Evolutionary conservation across 148 eudicot species (phyloP).

Genomic region (Agrostemma githago): DNA sequence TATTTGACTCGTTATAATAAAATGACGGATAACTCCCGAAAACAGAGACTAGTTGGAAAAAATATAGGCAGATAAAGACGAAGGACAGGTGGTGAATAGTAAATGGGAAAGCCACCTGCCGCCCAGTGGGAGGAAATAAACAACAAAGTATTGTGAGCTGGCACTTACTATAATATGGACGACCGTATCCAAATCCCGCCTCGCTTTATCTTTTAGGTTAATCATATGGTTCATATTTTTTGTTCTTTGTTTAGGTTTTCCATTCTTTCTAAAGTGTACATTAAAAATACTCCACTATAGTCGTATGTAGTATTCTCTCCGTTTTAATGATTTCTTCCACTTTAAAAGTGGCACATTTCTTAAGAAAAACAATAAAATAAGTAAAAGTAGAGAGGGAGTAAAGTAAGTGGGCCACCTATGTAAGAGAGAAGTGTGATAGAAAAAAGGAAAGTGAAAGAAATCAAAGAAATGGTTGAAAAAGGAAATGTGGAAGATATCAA

Average conservation of each 20-base stretch:
- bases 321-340: no score
- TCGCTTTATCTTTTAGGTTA: not conserved
- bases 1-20: no score
- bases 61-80: not conserved
- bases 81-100: conserved; percentile 20
- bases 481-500: no score
- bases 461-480: no score
- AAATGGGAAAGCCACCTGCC: conserved; percentile 13
- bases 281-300: not conserved
- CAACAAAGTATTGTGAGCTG: conserved; percentile 11
- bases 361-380: no score
- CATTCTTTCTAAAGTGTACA: conserved; percentile 7
- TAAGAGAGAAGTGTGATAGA: no score
- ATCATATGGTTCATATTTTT: conserved; percentile 13
- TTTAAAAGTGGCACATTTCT: no score
- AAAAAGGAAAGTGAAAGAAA: no score
- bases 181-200: not conserved
- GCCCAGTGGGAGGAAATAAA: conserved; percentile 5
- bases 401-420: no score
- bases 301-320: not conserved
- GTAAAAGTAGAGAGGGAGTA: no score
- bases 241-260: conserved; percentile 11
- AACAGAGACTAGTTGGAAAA: no score
- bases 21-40: no score
- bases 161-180: not conserved